Evolutionary conservation across 768 basidiomycete species (phyloP).

Genomic region (Asterophora lycoperdoides): DNA sequence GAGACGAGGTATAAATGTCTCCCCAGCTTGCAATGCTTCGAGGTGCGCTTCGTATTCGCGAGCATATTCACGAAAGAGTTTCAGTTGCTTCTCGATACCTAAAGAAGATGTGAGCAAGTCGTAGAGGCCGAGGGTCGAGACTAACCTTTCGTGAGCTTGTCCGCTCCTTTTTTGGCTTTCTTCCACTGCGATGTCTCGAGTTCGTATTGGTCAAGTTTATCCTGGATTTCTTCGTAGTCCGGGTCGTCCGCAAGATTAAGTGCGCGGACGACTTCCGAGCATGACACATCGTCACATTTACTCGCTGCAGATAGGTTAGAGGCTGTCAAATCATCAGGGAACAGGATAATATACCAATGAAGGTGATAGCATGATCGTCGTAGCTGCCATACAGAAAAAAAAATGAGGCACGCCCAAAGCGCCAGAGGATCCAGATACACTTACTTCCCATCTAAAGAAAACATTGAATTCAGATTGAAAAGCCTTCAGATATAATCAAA

Average conservation of each 20-base stretch:
- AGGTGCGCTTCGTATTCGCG: conserved; percentile 43
- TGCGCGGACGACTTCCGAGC: conserved; percentile 50
- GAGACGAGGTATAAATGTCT: conserved; percentile 39
- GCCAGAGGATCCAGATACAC: conserved; percentile 15
- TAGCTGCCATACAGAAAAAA: conserved; percentile 34
- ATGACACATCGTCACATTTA: conserved; percentile 63
- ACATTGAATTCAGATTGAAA: neutral
- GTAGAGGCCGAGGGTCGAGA: neutral
- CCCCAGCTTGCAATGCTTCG: conserved; percentile 41
- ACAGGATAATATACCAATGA: conserved; percentile 40
- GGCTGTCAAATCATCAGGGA: neutral
- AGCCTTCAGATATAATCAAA: neutral
- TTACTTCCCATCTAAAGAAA: conserved; percentile 49
- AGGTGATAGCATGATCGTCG: conserved; percentile 55
- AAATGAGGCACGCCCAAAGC: too few species aligned
- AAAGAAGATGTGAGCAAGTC: conserved; percentile 1
- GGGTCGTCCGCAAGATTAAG: conserved; percentile 51
- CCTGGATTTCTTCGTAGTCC: conserved; percentile 47
- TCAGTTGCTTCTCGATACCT: conserved; percentile 40
- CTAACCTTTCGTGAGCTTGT: conserved; percentile 40
- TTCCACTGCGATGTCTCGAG: conserved; percentile 36
- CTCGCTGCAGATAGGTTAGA: conserved; percentile 34
- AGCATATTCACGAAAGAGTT: conserved; percentile 31
- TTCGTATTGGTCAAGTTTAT: conserved; percentile 33
- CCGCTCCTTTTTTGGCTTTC: conserved; percentile 36